These are phyloP conservation scores for Trifolium fragiferum DNA, from an alignment of 306 rosid genomes.

Conservation along the genomic window DNA sequence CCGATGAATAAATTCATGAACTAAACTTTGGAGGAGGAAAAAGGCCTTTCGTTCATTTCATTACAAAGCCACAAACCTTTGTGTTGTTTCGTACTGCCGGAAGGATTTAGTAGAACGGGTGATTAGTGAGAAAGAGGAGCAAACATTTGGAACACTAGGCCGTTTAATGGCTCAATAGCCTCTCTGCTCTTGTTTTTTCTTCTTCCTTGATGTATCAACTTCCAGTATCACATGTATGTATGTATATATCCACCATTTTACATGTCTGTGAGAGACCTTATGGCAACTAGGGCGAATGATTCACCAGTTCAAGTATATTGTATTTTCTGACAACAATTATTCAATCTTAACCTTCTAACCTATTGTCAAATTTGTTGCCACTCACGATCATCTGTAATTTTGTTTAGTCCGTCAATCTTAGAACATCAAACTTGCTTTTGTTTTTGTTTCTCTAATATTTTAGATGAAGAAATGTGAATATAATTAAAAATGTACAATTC, in stretches of 20 bases:
- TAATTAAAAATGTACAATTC: not conserved
- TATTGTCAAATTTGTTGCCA: not conserved
- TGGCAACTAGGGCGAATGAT: too few species aligned
- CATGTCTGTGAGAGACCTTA: not conserved
- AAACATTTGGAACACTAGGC: not conserved
- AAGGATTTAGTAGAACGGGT: not conserved
- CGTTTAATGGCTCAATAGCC: not conserved
- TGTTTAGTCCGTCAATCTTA: too few species aligned
- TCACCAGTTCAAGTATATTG: too few species aligned
- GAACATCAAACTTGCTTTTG: too few species aligned
- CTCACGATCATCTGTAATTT: not conserved
- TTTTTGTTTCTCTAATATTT: too few species aligned
- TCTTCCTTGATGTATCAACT: not conserved
- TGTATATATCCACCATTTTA: too few species aligned
- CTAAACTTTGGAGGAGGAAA: not conserved
- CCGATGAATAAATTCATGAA: constrained; percentile 37
- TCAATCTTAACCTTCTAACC: not conserved
- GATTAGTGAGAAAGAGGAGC: not conserved
- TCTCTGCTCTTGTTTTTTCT: not conserved
- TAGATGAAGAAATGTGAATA: too few species aligned
- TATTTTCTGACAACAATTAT: not conserved
- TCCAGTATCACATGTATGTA: not conserved
- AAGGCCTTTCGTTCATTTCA: too few species aligned
- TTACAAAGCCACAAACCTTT: too few species aligned
- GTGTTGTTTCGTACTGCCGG: too few species aligned